These are phyloP conservation scores for Trichoderma reesei DNA, from an alignment of 495 filamentous ascomycete genomes.

Conservation along the genomic window DNA sequence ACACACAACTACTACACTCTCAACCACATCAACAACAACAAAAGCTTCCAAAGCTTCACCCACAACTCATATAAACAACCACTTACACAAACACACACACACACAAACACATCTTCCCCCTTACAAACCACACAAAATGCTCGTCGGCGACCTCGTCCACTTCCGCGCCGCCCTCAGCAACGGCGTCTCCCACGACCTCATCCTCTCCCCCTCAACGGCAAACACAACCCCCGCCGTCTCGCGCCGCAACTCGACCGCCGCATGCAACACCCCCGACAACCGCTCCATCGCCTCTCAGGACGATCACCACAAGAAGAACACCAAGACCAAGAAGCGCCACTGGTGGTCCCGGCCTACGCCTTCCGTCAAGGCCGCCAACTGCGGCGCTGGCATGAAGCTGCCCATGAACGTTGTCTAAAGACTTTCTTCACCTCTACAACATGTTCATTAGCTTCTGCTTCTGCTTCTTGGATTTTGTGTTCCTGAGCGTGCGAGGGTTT, in stretches of 20 bases:
- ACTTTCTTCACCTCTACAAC: too few relatives aligned
- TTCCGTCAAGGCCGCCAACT: background rate
- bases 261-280: background rate
- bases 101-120: background rate
- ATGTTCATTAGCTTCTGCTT: too few relatives aligned
- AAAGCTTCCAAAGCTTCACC: too few relatives aligned
- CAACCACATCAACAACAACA: background rate
- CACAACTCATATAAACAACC: background rate
- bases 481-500: too few relatives aligned
- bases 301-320: background rate
- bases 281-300: background rate
- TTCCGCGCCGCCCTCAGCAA: background rate
- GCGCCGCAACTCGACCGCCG: too few relatives aligned
- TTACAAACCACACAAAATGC: too few relatives aligned
- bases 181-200: background rate
- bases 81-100: background rate
- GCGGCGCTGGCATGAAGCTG: background rate
- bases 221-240: background rate
- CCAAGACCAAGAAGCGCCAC: background rate
- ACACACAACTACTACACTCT: background rate
- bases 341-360: background rate
- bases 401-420: background rate
- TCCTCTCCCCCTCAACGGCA: background rate
- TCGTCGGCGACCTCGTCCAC: background rate
- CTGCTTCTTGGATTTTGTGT: too few relatives aligned